Evolutionary conservation across 139 green algal genomes (phyloP).

Genomic region (Chlamydomonas sp.): DNA sequence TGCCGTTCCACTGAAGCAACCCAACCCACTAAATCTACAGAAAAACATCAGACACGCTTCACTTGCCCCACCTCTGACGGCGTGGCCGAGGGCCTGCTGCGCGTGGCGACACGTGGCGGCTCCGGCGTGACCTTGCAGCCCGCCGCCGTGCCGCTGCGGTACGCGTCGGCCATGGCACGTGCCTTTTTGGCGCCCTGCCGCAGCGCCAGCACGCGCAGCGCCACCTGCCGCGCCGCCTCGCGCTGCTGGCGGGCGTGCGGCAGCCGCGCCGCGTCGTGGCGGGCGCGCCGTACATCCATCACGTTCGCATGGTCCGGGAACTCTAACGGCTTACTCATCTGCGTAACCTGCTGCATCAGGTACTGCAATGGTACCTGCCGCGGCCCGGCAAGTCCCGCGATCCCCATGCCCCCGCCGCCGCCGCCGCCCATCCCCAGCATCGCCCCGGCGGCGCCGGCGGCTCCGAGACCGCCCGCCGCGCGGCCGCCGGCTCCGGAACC

Average conservation of each 20-base stretch:
- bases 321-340: conserved; percentile 53
- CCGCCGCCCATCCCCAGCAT: neutral
- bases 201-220: conserved; percentile 14
- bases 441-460: neutral
- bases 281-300: conserved; percentile 50
- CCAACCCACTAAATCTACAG: too few relatives aligned
- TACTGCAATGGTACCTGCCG: conserved; percentile 11
- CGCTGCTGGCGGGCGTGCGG: conserved; percentile 9
- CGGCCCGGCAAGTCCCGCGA: neutral
- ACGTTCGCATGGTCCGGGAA: conserved; percentile 60
- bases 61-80: conserved; percentile 13
- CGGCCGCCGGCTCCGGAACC: neutral
- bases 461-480: neutral
- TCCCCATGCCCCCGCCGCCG: neutral
- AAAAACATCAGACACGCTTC: neutral
- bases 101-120: conserved; percentile 48
- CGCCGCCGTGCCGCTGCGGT: conserved; percentile 47
- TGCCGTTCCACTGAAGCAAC: too few relatives aligned
- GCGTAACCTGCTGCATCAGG: conserved; percentile 49
- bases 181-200: neutral
- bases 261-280: conserved; percentile 15
- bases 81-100: conserved; percentile 35
- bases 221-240: conserved; percentile 41
- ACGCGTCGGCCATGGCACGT: neutral
- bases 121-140: conserved; percentile 60